These are phyloP conservation scores for Adansonia gregorii DNA, from an alignment of 441 rosid species.

Conservation along the genomic window DNA sequence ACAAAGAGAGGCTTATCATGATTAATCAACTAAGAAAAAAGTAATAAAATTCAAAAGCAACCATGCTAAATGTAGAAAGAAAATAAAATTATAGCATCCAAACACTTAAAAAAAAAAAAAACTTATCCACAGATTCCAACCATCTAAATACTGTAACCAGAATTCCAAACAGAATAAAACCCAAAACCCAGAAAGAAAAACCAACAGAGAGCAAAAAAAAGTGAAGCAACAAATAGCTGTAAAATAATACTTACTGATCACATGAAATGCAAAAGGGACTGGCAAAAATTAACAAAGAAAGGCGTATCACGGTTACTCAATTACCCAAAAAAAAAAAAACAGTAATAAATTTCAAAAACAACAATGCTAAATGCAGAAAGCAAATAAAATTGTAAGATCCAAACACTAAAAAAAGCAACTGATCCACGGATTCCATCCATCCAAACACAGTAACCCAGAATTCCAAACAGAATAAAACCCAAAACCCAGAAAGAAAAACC, in stretches of 20 bases:
- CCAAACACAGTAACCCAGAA: constrained; percentile 28
- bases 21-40: not conserved
- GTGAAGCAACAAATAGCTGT: no score
- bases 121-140: constrained; percentile 11
- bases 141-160: not conserved
- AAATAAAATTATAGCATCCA: constrained; percentile 19
- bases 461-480: constrained; percentile 27
- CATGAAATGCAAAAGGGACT: no score
- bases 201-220: not conserved
- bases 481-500: constrained; percentile 17
- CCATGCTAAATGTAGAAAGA: not conserved
- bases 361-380: not conserved
- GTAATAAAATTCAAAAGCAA: not conserved
- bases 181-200: not conserved
- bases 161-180: constrained; percentile 27
- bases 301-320: not conserved
- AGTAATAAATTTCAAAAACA: not conserved
- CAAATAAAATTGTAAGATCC: constrained; percentile 21
- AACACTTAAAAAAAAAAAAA: not conserved
- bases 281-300: not conserved
- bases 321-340: not conserved
- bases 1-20: not conserved
- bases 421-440: constrained; percentile 10
- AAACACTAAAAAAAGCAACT: not conserved
- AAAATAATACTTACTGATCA: no score